A percentile compares a stretch with the other conserved stretches of the same genome.
Conservation (phyloP, 192 early-diverging fungal genomes). For the Mortierella alpina region DNA sequence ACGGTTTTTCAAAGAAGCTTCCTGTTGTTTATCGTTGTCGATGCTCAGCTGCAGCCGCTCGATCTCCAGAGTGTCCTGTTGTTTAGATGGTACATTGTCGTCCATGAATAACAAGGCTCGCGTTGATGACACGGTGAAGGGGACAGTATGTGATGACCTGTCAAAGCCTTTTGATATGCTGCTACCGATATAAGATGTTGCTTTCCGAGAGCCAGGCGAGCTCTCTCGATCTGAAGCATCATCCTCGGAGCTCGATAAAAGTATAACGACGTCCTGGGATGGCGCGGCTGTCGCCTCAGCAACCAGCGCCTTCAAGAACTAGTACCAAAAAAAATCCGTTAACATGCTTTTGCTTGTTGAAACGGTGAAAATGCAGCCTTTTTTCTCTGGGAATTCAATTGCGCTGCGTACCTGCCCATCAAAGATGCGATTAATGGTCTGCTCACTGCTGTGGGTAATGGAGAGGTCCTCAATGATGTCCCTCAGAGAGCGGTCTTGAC, state of each 20-base stretch:
- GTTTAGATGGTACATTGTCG: no score
- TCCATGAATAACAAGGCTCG: no score
- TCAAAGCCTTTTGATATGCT: no score
- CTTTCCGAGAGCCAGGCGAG: not conserved
- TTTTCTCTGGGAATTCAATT: not conserved
- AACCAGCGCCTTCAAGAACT: not conserved
- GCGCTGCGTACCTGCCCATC: constrained; percentile 25
- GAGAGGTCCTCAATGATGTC: constrained; percentile 40
- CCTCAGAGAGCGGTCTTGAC: constrained; percentile 13
- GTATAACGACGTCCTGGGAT: not conserved
- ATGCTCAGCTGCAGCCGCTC: no score
- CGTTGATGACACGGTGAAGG: no score
- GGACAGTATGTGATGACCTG: no score
- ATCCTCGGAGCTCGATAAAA: constrained; percentile 24
- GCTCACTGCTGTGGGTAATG: constrained; percentile 22
- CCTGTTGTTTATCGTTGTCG: no score
- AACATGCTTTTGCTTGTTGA: not conserved
- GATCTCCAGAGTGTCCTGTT: no score
- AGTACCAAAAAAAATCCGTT: not conserved
- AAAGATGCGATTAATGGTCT: constrained; percentile 44
- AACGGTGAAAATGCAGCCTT: no score
- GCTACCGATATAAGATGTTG: no score
- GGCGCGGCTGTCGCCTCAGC: not conserved
- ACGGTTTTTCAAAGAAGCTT: no score
- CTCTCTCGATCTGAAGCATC: not conserved